These are phyloP conservation scores for Linum trigynum DNA, from an alignment of 345 rosid genomes.

Conservation along the genomic window DNA sequence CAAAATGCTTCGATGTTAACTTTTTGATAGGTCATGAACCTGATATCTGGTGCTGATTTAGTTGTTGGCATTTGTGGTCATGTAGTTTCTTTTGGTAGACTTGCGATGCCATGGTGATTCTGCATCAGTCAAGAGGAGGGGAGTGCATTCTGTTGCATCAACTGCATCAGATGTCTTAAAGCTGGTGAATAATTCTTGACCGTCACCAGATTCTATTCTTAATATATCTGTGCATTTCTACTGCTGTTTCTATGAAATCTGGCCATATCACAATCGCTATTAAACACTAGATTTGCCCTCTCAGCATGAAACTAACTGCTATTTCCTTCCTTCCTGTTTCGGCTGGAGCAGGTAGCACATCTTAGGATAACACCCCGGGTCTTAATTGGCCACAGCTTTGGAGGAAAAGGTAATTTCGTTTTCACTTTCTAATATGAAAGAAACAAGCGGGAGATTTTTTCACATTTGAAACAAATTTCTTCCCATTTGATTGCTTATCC, in stretches of 20 bases:
- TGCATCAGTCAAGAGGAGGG: constrained; percentile 53
- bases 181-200: constrained; percentile 41
- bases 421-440: background rate
- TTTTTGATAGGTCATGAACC: background rate
- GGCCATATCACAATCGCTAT: too few species aligned
- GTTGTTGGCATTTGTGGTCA: constrained; percentile 2
- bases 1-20: background rate
- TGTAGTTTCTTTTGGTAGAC: constrained; percentile 83
- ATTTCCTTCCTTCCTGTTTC: constrained; percentile 7
- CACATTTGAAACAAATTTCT: constrained; percentile 9
- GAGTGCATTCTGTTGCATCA: constrained; percentile 70
- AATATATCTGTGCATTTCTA: constrained; percentile 3
- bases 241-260: background rate
- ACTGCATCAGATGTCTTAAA: constrained; percentile 83
- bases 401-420: constrained; percentile 71
- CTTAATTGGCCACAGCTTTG: constrained; percentile 95
- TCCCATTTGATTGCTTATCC: constrained; percentile 16
- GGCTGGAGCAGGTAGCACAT: constrained; percentile 46
- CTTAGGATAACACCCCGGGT: constrained; percentile 78
- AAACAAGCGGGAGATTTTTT: background rate
- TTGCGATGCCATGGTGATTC: constrained; percentile 97
- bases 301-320: background rate
- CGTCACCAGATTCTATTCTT: background rate
- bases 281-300: background rate
- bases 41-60: constrained; percentile 1